phyloP scores from a whole-genome alignment of 2,329 filamentous ascomycete species.

The Neospermospora avenae region DNA sequence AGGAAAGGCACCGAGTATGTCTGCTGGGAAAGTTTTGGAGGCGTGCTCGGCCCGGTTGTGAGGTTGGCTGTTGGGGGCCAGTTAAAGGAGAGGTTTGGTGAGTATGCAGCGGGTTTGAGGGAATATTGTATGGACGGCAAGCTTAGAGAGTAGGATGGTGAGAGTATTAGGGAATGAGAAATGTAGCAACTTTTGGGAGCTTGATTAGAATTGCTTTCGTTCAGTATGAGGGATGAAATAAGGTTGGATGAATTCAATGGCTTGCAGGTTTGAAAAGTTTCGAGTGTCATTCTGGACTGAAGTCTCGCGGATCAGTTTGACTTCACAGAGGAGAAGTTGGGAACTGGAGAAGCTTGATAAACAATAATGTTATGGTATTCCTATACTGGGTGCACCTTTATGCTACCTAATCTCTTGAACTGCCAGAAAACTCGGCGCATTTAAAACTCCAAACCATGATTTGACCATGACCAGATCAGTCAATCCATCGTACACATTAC shows the following conservation, averaged over 20 bases:
- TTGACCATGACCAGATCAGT: not conserved
- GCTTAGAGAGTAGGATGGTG: not conserved
- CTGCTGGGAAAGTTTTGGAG: constrained; percentile 47
- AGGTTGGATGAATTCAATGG: too few species aligned
- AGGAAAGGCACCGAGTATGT: constrained; percentile 39
- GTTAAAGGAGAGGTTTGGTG: constrained; percentile 38
- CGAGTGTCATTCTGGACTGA: too few species aligned
- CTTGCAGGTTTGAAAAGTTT: too few species aligned
- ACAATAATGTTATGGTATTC: not conserved
- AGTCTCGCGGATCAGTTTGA: too few species aligned
- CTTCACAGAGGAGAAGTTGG: not conserved
- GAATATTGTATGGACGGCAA: constrained; percentile 22
- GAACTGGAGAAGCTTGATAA: too few species aligned
- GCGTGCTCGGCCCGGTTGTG: constrained; percentile 38
- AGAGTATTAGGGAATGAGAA: not conserved
- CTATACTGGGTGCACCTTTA: not conserved
- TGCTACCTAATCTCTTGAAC: not conserved
- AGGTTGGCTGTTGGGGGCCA: constrained; percentile 34
- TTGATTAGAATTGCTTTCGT: too few species aligned
- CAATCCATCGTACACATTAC: constrained; percentile 1
- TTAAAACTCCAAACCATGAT: constrained; percentile 1
- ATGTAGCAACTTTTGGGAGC: too few species aligned
- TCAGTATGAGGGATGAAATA: too few species aligned
- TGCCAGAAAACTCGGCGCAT: not conserved
- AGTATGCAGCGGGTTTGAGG: constrained; percentile 42